These are phyloP conservation scores for Senna tora DNA, from an alignment of 306 rosid genomes.

Conservation along the genomic window DNA sequence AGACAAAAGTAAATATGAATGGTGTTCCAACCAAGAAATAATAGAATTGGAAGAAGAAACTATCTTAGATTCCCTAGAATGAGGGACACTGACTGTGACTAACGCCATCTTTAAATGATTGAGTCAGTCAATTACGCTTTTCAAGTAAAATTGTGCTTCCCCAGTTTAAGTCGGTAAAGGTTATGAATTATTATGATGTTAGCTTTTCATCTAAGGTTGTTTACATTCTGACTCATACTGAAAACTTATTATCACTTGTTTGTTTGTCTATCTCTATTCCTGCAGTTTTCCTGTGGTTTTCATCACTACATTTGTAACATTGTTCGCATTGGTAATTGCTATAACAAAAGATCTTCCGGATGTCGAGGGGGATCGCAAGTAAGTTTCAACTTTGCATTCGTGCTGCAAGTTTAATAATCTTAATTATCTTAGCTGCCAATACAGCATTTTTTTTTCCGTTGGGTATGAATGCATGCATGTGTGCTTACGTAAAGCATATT, in stretches of 20 bases:
- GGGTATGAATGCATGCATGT: conserved; percentile 1
- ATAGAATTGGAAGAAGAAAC: conserved; percentile 17
- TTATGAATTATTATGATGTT: not conserved
- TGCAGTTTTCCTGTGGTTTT: conserved; percentile 94
- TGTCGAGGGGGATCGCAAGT: conserved; percentile 97
- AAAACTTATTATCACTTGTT: conserved; percentile 18
- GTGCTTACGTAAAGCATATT: conserved; percentile 6
- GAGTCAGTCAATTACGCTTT: conserved; percentile 7
- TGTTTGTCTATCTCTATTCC: conserved; percentile 35
- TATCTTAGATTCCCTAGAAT: conserved; percentile 18
- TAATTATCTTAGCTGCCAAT: conserved; percentile 32
- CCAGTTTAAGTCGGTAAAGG: conserved; percentile 19
- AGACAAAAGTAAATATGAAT: conserved; percentile 11
- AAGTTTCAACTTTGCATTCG: conserved; percentile 42
- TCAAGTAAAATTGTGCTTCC: conserved; percentile 28
- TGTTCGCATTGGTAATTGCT: conserved; percentile 94
- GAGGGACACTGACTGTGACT: not conserved
- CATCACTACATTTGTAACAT: conserved; percentile 87
- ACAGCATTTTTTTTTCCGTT: conserved; percentile 3
- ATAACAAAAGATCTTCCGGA: conserved; percentile 98
- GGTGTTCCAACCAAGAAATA: conserved; percentile 10
- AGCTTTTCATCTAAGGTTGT: conserved; percentile 20
- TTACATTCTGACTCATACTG: conserved; percentile 4
- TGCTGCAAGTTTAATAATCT: conserved; percentile 26
- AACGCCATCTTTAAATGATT: conserved; percentile 15